Conservation (phyloP, 805 yeast species). For the Ogataea ganodermae region DNA sequence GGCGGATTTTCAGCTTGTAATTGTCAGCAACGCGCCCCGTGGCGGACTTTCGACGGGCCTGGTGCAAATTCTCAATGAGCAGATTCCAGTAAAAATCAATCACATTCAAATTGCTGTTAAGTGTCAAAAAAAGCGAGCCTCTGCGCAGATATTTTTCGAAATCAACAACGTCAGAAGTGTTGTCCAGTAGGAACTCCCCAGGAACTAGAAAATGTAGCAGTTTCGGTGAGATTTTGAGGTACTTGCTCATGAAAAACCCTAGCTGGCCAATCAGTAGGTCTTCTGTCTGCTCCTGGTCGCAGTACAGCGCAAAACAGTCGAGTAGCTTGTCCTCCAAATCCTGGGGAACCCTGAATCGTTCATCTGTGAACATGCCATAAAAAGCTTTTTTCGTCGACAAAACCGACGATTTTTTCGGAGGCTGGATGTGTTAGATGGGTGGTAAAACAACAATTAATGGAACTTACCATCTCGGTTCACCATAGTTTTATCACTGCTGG, state of each 20-base stretch:
- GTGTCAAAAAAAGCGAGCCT: constrained; percentile 43
- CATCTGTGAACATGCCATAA: constrained; percentile 21
- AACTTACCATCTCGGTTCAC: background rate
- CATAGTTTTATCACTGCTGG: no score
- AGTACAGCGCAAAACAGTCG: constrained; percentile 43
- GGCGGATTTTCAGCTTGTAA: constrained; percentile 33
- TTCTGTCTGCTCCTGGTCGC: constrained; percentile 35
- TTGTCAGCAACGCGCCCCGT: constrained; percentile 15
- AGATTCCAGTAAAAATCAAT: constrained; percentile 46
- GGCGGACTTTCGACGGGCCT: background rate
- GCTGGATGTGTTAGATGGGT: background rate
- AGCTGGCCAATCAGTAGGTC: constrained; percentile 42
- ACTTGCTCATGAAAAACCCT: constrained; percentile 31
- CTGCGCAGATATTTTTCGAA: constrained; percentile 45
- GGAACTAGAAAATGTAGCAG: constrained; percentile 32
- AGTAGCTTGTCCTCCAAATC: constrained; percentile 47
- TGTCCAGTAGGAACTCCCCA: constrained; percentile 39
- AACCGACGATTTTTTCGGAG: constrained; percentile 3
- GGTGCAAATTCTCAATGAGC: constrained; percentile 27
- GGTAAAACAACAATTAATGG: background rate
- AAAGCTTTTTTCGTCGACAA: constrained; percentile 19
- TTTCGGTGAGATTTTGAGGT: constrained; percentile 31
- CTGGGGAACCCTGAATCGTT: constrained; percentile 37
- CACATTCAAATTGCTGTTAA: constrained; percentile 33
- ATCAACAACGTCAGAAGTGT: constrained; percentile 44